phyloP scores from a whole-genome alignment of 2,329 filamentous ascomycete species.

The Thelonectria blattea region DNA sequence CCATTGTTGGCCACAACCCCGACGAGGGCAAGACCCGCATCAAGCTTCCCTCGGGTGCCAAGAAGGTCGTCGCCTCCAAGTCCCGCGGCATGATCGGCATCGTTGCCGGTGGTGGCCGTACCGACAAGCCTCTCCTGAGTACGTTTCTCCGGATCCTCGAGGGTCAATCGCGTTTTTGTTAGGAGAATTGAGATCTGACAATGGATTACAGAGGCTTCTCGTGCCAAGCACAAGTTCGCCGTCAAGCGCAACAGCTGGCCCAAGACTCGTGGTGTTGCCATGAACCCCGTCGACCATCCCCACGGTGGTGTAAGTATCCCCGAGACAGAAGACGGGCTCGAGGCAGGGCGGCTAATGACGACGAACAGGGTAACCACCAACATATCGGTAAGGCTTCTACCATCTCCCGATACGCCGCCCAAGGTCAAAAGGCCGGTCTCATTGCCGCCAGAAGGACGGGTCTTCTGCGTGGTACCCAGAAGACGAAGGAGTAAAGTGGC shows the following conservation, averaged over 20 bases:
- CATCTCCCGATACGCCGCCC: conserved; percentile 95
- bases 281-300: conserved; percentile 99
- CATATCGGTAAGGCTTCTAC: conserved; percentile 99
- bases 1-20: conserved; percentile 95
- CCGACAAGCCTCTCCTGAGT: conserved; percentile 98
- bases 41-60: conserved; percentile 98
- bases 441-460: conserved; percentile 99
- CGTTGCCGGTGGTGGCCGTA: conserved; percentile 98
- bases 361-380: conserved; percentile 91
- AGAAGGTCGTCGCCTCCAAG: conserved; percentile 95
- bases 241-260: conserved; percentile 99
- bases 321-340: background rate
- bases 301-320: conserved; percentile 78
- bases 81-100: conserved; percentile 99
- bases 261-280: conserved; percentile 99
- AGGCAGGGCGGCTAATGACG: conserved; percentile 46
- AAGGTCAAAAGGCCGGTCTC: conserved; percentile 99
- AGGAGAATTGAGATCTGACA: conserved; percentile 47
- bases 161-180: background rate
- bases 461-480: conserved; percentile 99
- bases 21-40: conserved; percentile 99
- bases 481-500: conserved; percentile 89
- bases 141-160: conserved; percentile 48
- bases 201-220: conserved; percentile 80
- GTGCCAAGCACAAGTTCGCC: conserved; percentile 99